phyloP scores from a whole-genome alignment of 2,329 filamentous ascomycete genomes.

The Teratosphaeria pseudoeucalypti region DNA sequence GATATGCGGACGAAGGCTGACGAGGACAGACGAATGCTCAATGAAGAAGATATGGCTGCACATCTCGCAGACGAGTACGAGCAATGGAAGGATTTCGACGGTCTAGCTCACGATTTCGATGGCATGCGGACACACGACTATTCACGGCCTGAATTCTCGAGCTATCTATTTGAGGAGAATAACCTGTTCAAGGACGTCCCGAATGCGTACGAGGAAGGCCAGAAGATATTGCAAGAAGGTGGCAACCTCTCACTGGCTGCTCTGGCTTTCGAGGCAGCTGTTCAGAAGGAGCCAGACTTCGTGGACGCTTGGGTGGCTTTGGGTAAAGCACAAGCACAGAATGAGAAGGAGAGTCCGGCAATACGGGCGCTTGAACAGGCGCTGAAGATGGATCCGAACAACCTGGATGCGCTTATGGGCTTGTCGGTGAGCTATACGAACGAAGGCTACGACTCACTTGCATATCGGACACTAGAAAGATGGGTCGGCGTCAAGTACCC shows the following conservation, averaged over 20 bases:
- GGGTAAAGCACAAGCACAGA: slow-evolving; percentile 88
- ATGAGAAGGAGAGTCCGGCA: slow-evolving; percentile 94
- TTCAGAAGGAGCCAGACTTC: slow-evolving; percentile 78
- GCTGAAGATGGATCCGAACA: slow-evolving; percentile 75
- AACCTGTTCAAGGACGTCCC: slow-evolving; percentile 74
- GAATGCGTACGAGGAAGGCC: slow-evolving; percentile 85
- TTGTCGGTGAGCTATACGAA: slow-evolving; percentile 96
- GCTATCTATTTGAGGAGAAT: slow-evolving; percentile 90
- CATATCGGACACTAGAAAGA: slow-evolving; percentile 89
- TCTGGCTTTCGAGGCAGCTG: slow-evolving; percentile 88
- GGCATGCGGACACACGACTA: slow-evolving; percentile 48
- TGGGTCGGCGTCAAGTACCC: slow-evolving; percentile 97
- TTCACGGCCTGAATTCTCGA: slow-evolving; percentile 51
- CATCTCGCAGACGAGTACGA: slow-evolving; percentile 66
- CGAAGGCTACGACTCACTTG: slow-evolving; percentile 94
- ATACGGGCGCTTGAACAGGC: slow-evolving; percentile 90
- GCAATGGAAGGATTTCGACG: slow-evolving; percentile 70
- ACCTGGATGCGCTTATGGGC: slow-evolving; percentile 85
- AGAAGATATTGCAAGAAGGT: slow-evolving; percentile 85
- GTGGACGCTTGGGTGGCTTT: slow-evolving; percentile 90
- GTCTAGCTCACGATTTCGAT: slow-evolving; percentile 55
- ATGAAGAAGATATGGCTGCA: slow-evolving; percentile 51
- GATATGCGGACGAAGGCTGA: slow-evolving; percentile 67
- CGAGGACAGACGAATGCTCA: slow-evolving; percentile 54
- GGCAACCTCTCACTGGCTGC: slow-evolving; percentile 91